These are phyloP conservation scores for Filobasidium floriforme DNA, from an alignment of 768 basidiomycete species.

Conservation along the genomic window DNA sequence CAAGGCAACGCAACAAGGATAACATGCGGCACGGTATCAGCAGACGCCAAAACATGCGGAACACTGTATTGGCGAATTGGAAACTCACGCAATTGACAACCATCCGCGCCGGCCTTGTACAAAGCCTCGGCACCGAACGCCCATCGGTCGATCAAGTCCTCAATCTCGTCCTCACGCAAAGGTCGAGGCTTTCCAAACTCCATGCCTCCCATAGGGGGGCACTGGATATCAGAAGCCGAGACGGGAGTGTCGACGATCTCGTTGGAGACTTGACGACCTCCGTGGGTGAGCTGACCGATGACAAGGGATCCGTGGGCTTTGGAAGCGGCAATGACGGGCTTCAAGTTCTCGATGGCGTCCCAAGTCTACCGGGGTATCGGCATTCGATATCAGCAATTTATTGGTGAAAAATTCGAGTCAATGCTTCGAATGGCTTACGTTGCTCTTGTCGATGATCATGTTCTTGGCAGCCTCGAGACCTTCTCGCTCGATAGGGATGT, in stretches of 20 bases:
- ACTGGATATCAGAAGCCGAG: conserved; percentile 32
- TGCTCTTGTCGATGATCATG: conserved; percentile 32
- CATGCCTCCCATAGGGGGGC: conserved; percentile 30
- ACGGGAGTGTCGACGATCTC: conserved; percentile 30
- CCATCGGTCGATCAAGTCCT: conserved; percentile 29
- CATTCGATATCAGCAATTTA: conserved; percentile 2
- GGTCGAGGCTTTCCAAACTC: conserved; percentile 30
- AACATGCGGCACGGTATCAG: background rate
- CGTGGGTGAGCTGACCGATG: conserved; percentile 41
- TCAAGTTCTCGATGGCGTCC: conserved; percentile 36
- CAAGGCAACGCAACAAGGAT: background rate
- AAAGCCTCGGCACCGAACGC: conserved; percentile 26
- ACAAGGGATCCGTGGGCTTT: conserved; percentile 29
- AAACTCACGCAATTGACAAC: conserved; percentile 25
- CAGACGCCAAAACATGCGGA: background rate
- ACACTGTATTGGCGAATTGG: too few relatives aligned
- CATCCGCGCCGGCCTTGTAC: conserved; percentile 28
- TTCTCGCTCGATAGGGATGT: conserved; percentile 35
- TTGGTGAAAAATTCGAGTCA: too few relatives aligned
- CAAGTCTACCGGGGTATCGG: conserved; percentile 10
- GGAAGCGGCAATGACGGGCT: conserved; percentile 30
- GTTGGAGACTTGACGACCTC: conserved; percentile 30
- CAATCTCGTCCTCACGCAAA: conserved; percentile 26
- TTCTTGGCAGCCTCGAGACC: conserved; percentile 38
- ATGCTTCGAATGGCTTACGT: background rate